Base-by-base conservation (phyloP, 176 grass and related monocot species). In the Carex pumila region DNA sequence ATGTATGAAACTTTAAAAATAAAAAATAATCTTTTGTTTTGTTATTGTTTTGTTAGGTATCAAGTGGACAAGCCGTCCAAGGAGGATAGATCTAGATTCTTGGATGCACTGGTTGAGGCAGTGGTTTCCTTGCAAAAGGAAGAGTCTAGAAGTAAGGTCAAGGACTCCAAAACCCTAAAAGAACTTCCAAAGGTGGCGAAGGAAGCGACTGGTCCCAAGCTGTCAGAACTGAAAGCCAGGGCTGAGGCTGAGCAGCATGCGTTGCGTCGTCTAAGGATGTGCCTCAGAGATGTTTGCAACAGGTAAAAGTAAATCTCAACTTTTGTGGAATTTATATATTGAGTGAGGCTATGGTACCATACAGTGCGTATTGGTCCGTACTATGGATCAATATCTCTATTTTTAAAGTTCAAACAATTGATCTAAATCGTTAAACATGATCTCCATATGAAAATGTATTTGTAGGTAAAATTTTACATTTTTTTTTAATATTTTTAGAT, bases 271-370 rank as follows among this genome's bases (percentile, higher is more conserved):
- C 85, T 96, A 76, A 89, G 97, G 80, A 99, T 99, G 97, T 99
- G 97, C 83, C 91, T 99, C 25, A 87, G 97, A 81, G 97, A 99
- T 91, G 91, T 96, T 81, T 99, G 97, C 79, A 99, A 99, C 79
- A 85, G 97, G 97, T 99, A 90, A 37, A 76, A 22, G 80, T 88
- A 31, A 61, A 57, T 86, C 68, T 25, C 80, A 61, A 54, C 50
- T 68, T 65, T n/a, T 0, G 3, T 72, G 41, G 69, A 11, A 41
- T 22, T 30, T 71, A 53, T 77, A 6, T 50, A 77, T 56, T 3
- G 10, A 39, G 37, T 39, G 37, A 39, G 37, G 0, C 37, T 39
- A 39, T 39, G 37, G 5, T 5, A 5, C 37, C 6, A 5, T 5
- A 39, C 5, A 39, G 37, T 5, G 4, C 1, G 8, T 45, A 45